These are phyloP conservation scores for Santalum album DNA, from an alignment of 164 flowering plant genomes.

Conservation along the genomic window DNA sequence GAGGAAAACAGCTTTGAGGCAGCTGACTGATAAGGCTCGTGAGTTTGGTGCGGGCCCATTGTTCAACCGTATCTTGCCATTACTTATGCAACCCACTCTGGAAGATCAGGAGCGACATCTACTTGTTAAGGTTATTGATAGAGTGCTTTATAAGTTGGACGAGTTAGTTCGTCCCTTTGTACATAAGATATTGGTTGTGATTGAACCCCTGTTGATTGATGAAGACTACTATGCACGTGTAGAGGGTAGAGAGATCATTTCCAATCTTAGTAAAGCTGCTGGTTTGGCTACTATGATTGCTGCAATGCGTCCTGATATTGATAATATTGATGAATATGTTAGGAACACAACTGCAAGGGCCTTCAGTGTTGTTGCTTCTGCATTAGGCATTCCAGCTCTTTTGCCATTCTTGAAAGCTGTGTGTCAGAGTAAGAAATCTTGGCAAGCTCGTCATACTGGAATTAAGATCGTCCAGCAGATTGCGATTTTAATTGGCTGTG, in stretches of 20 bases:
- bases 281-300: conserved; percentile 99
- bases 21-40: conserved; percentile 93
- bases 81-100: conserved; percentile 96
- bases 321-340: conserved; percentile 96
- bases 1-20: conserved; percentile 93
- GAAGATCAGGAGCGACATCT: conserved; percentile 99
- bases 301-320: conserved; percentile 98
- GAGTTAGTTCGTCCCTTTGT: conserved; percentile 95
- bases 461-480: conserved; percentile 97
- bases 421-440: conserved; percentile 97
- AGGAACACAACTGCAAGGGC: conserved; percentile 98
- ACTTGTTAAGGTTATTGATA: conserved; percentile 92
- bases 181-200: conserved; percentile 91
- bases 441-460: conserved; percentile 99
- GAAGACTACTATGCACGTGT: conserved; percentile 99
- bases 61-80: conserved; percentile 79
- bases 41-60: conserved; percentile 97
- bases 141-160: conserved; percentile 92
- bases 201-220: conserved; percentile 94
- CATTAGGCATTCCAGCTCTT: conserved; percentile 92
- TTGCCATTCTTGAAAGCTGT: conserved; percentile 94
- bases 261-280: conserved; percentile 96
- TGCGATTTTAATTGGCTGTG: conserved; percentile 96
- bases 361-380: conserved; percentile 98
- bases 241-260: conserved; percentile 93